Percentiles rank a stretch among this genome's conserved stretches.
Evolutionary conservation across 2,329 filamentous ascomycete genomes (phyloP).

Genomic region (Zymoseptoria tritici): DNA sequence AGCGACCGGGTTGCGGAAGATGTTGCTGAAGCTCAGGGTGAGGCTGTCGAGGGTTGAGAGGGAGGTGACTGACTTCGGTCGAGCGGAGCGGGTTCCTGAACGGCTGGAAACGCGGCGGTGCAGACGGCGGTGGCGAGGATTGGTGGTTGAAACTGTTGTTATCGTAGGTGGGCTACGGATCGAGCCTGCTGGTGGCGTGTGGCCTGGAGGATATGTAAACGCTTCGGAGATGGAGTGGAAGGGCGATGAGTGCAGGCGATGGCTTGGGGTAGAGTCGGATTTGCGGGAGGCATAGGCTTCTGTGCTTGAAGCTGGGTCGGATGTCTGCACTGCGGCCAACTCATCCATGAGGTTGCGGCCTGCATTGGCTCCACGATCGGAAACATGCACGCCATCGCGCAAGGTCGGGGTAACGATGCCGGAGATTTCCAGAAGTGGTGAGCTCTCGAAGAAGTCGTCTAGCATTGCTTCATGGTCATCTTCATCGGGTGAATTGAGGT

Average conservation of each 20-base stretch:
- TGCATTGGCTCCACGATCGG: constrained; percentile 7
- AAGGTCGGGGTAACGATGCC: constrained; percentile 4
- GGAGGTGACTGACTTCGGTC: background rate
- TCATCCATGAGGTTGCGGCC: constrained; percentile 32
- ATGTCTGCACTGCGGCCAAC: constrained; percentile 19
- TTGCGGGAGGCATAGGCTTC: background rate
- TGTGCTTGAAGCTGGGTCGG: background rate
- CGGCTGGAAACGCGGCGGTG: background rate
- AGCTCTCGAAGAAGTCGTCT: background rate
- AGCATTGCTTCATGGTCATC: background rate
- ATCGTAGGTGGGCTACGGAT: background rate
- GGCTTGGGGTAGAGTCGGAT: background rate
- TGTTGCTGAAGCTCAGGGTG: constrained; percentile 21
- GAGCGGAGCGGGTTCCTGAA: background rate
- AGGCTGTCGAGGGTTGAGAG: constrained; percentile 19
- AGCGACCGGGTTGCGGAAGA: constrained; percentile 23
- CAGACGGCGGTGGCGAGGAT: background rate
- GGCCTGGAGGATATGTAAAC: background rate
- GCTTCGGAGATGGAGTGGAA: background rate
- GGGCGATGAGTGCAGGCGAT: background rate
- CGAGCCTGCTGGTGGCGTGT: background rate
- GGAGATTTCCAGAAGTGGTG: background rate
- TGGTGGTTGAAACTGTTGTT: background rate
- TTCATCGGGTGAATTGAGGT: background rate
- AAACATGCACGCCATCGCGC: constrained; percentile 6